phyloP scores from a whole-genome alignment of 148 eudicot genomes.

The Fagopyrum tataricum region DNA sequence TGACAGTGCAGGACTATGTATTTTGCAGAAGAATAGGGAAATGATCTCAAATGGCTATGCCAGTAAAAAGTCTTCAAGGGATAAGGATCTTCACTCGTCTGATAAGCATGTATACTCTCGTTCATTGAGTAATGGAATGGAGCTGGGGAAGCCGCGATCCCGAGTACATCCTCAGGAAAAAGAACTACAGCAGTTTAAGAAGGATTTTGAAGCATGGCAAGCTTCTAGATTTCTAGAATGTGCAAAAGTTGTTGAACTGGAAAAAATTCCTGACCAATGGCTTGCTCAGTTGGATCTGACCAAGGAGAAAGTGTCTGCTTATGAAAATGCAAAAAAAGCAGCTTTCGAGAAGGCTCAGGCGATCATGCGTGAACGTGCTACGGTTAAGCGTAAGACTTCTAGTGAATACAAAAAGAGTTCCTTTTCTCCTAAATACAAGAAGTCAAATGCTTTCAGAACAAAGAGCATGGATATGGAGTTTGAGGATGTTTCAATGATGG shows the following conservation, averaged over 20 bases:
- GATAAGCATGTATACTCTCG: slow-evolving; percentile 31
- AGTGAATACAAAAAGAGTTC: slow-evolving; percentile 21
- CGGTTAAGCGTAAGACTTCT: slow-evolving; percentile 21
- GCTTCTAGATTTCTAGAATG: slow-evolving; percentile 79
- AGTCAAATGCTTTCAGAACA: slow-evolving; percentile 33
- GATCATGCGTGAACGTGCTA: slow-evolving; percentile 18
- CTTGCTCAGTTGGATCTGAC: slow-evolving; percentile 75
- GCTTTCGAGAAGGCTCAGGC: slow-evolving; percentile 28
- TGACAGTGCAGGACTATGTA: slow-evolving; percentile 19
- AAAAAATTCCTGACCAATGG: slow-evolving; percentile 48
- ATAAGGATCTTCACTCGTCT: slow-evolving; percentile 25
- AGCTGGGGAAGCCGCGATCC: slow-evolving; percentile 41
- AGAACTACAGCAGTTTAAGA: slow-evolving; percentile 90
- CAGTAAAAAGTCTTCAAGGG: slow-evolving; percentile 27
- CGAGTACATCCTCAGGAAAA: slow-evolving; percentile 97
- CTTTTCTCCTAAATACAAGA: slow-evolving; percentile 29
- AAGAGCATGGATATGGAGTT: slow-evolving; percentile 34
- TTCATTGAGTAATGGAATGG: slow-evolving; percentile 29
- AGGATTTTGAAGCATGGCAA: slow-evolving; percentile 95
- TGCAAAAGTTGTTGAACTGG: slow-evolving; percentile 58
- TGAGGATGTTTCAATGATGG: slow-evolving; percentile 27
- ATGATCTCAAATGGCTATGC: slow-evolving; percentile 28
- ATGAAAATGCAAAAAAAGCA: slow-evolving; percentile 38
- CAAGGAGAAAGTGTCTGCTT: slow-evolving; percentile 59
- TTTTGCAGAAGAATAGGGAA: slow-evolving; percentile 25